These are phyloP conservation scores for Tulasnella sp. DNA, from an alignment of 768 basidiomycete genomes.

Conservation along the genomic window DNA sequence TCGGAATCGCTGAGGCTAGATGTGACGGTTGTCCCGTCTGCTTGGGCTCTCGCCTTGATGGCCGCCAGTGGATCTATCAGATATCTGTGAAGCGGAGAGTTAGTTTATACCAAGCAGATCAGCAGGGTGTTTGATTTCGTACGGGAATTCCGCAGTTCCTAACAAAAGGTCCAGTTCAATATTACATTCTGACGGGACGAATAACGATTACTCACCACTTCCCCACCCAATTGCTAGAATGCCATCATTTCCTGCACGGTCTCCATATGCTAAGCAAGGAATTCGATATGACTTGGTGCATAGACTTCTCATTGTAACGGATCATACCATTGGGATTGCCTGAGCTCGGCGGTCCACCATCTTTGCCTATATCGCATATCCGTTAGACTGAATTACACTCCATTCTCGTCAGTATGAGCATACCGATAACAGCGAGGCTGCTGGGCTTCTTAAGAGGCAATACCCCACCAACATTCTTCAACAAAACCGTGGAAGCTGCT, in stretches of 20 bases:
- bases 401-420: neutral
- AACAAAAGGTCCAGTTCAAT: neutral
- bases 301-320: neutral
- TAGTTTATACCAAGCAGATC: neutral
- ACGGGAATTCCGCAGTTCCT: slow-evolving; percentile 41
- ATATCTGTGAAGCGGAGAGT: neutral
- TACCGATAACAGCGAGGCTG: slow-evolving; percentile 43
- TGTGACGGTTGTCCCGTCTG: slow-evolving; percentile 32
- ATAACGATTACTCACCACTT: slow-evolving; percentile 19
- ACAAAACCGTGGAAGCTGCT: slow-evolving; percentile 48
- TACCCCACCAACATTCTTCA: slow-evolving; percentile 42
- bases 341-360: too few relatives aligned
- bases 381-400: slow-evolving; percentile 9
- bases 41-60: slow-evolving; percentile 31
- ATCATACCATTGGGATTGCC: too few relatives aligned
- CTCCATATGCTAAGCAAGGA: slow-evolving; percentile 25
- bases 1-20: slow-evolving; percentile 41
- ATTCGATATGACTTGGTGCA: neutral
- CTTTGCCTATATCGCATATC: neutral
- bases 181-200: too few relatives aligned
- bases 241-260: slow-evolving; percentile 44
- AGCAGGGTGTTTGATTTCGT: too few relatives aligned
- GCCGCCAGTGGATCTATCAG: slow-evolving; percentile 28
- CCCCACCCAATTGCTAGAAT: slow-evolving; percentile 50
- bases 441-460: slow-evolving; percentile 37